Percentiles rank a stretch among this genome's conserved stretches.
phyloP scores from a whole-genome alignment of 495 filamentous ascomycete genomes.

The Penicillium bialowiezense region DNA sequence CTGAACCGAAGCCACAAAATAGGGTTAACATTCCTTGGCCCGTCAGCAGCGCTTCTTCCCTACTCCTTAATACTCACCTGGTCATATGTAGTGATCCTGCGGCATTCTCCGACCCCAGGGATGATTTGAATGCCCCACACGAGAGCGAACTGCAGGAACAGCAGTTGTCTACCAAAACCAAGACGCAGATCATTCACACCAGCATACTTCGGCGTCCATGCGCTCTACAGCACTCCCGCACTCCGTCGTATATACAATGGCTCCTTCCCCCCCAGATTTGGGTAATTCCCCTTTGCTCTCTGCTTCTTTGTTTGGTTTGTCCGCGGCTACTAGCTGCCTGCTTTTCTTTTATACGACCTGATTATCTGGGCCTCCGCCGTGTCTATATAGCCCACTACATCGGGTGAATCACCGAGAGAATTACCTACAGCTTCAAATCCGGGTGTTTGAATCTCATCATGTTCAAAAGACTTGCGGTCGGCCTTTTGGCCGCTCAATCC shows the following conservation, averaged over 20 bases:
- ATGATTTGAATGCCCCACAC: constrained; percentile 9
- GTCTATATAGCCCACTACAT: neutral
- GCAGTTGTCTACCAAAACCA: neutral
- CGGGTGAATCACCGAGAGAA: neutral
- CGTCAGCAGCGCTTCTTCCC: neutral
- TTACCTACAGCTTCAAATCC: too few species aligned
- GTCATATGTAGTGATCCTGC: neutral
- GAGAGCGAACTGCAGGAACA: neutral
- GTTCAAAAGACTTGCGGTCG: constrained; percentile 28
- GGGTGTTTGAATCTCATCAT: constrained; percentile 15
- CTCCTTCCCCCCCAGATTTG: too few species aligned
- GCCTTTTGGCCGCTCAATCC: constrained; percentile 32
- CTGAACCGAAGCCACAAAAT: neutral
- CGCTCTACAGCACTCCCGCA: neutral
- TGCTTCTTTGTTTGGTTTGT: neutral
- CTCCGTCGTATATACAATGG: neutral
- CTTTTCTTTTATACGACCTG: neutral
- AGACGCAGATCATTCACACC: constrained; percentile 5
- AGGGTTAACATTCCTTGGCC: neutral
- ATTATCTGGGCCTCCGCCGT: neutral
- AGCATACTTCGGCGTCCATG: constrained; percentile 2
- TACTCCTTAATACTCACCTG: neutral
- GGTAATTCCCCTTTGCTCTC: neutral
- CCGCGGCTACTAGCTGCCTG: constrained; percentile 3
- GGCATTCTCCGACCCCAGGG: constrained; percentile 5